Conservation (phyloP, 257 asterid species). For the Gynochthodes officinalis region DNA sequence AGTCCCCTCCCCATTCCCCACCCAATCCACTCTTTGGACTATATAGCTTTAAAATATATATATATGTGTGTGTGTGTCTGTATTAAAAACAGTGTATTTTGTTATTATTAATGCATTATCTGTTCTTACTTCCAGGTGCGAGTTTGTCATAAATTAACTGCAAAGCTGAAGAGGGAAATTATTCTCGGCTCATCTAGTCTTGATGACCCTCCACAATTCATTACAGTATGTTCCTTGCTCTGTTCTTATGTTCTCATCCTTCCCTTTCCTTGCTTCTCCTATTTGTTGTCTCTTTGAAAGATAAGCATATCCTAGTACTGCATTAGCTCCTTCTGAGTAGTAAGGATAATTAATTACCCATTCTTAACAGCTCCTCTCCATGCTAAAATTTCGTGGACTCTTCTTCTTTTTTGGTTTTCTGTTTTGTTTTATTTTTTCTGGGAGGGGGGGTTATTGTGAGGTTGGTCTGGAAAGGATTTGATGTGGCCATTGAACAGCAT, state of each 20-base stretch:
- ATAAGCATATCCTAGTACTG: neutral
- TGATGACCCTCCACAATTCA: conserved; percentile 92
- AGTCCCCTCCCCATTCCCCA: too few species aligned
- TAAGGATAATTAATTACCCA: neutral
- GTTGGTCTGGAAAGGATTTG: neutral
- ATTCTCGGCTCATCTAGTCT: conserved; percentile 95
- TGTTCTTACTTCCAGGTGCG: conserved; percentile 57
- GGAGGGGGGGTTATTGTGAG: neutral
- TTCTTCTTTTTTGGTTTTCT: neutral
- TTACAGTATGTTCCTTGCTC: conserved; percentile 55
- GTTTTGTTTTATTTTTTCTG: neutral
- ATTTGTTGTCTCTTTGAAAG: neutral
- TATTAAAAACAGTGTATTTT: too few species aligned
- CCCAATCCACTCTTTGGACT: too few species aligned
- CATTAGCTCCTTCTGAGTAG: neutral
- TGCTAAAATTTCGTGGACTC: neutral
- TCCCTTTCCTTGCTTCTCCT: neutral
- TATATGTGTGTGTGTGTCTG: too few species aligned
- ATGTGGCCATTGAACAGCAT: neutral
- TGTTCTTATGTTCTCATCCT: conserved; percentile 16
- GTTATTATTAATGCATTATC: conserved; percentile 12
- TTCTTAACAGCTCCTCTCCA: neutral
- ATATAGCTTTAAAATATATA: too few species aligned
- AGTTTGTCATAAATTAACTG: conserved; percentile 84
- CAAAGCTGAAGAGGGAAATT: conserved; percentile 82